These are phyloP conservation scores for Ophiostoma quercus DNA, from an alignment of 2,329 filamentous ascomycete species.

Conservation along the genomic window DNA sequence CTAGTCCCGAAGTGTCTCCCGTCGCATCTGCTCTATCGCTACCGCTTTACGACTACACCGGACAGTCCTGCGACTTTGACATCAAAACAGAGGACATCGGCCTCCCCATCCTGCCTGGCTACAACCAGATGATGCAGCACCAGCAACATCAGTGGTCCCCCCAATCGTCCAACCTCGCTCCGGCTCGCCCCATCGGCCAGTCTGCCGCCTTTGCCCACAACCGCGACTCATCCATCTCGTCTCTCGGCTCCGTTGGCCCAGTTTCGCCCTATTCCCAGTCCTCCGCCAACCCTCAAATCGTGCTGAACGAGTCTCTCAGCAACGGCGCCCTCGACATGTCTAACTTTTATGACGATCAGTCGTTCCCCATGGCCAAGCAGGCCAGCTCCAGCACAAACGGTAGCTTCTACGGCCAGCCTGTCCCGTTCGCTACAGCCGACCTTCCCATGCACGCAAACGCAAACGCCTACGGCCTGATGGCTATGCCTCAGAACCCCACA, in stretches of 20 bases:
- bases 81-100: conserved; percentile 14
- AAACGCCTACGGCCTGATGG: conserved; percentile 38
- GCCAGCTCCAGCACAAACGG: conserved; percentile 36
- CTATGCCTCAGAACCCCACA: conserved; percentile 36
- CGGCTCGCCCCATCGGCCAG: not conserved
- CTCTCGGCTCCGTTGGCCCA: conserved; percentile 55
- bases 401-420: conserved; percentile 37
- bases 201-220: conserved; percentile 42
- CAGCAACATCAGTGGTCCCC: conserved; percentile 41
- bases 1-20: conserved; percentile 23
- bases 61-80: conserved; percentile 17
- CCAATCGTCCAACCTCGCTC: conserved; percentile 33
- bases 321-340: conserved; percentile 45
- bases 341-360: conserved; percentile 35
- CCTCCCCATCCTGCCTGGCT: conserved; percentile 28
- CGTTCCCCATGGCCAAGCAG: conserved; percentile 31
- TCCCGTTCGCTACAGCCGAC: conserved; percentile 29
- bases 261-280: conserved; percentile 53
- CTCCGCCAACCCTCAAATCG: conserved; percentile 55
- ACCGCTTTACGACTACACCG: conserved; percentile 29
- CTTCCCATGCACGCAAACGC: conserved; percentile 22
- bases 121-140: conserved; percentile 32
- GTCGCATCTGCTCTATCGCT: conserved; percentile 29
- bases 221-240: conserved; percentile 57
- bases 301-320: conserved; percentile 45